phyloP scores from a whole-genome alignment of 495 filamentous ascomycete species.

The Pseudoneurospora amorphoporcata region DNA sequence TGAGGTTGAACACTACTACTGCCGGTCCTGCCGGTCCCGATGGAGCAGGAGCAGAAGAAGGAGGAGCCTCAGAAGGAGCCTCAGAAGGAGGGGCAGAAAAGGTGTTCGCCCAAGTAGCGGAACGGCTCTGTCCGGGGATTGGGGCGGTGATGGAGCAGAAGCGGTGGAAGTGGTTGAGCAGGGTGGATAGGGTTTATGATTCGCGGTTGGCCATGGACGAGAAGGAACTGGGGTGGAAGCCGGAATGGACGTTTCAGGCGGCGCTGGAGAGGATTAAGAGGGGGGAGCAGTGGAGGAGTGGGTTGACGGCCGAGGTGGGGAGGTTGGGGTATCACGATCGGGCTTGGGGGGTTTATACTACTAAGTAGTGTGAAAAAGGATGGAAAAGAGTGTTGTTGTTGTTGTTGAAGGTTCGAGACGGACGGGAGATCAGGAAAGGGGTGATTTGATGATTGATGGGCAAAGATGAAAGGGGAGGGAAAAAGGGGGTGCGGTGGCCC shows the following conservation, averaged over 20 bases:
- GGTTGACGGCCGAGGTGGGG: conserved; percentile 14
- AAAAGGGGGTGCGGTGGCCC: not conserved
- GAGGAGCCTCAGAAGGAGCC: too few species aligned
- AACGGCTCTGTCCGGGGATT: conserved; percentile 1
- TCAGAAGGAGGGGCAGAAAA: not conserved
- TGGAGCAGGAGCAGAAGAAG: not conserved
- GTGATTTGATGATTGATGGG: too few species aligned
- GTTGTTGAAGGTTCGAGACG: not conserved
- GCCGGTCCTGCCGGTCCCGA: not conserved
- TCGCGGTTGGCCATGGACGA: conserved; percentile 7
- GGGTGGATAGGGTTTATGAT: conserved; percentile 24
- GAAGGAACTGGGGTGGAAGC: conserved; percentile 15
- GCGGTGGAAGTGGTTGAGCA: conserved; percentile 14
- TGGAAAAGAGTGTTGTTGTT: too few species aligned
- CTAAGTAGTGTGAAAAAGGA: not conserved
- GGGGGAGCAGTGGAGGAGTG: conserved; percentile 21
- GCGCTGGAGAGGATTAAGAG: conserved; percentile 10
- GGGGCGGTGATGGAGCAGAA: conserved; percentile 11
- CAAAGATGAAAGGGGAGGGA: not conserved
- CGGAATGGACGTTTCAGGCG: conserved; percentile 18
- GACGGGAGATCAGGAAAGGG: too few species aligned
- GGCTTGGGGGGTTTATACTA: conserved; percentile 20
- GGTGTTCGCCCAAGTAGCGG: conserved; percentile 7
- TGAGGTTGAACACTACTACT: not conserved
- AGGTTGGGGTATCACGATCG: conserved; percentile 20